Evolutionary conservation across 2,329 filamentous ascomycete genomes (phyloP).

Genomic region (Cadophora sp.): DNA sequence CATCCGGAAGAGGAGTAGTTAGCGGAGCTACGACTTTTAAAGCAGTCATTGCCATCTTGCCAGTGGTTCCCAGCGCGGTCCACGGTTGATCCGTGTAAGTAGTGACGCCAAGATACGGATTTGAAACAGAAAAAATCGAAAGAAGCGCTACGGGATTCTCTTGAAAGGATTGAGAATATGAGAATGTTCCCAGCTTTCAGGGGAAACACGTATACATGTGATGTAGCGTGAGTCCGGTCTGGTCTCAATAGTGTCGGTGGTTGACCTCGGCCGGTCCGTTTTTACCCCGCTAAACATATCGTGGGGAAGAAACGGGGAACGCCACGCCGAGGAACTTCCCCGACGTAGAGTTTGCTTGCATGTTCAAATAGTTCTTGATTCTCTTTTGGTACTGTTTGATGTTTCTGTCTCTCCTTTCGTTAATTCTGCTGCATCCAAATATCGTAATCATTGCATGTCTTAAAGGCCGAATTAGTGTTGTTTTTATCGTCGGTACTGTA

Average conservation of each 20-base stretch:
- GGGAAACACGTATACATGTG: neutral
- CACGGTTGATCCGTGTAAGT: neutral
- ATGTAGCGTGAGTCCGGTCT: neutral
- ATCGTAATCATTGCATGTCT: neutral
- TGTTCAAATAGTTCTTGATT: neutral
- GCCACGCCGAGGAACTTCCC: constrained; percentile 3
- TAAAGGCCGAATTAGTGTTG: neutral
- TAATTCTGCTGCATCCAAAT: no score
- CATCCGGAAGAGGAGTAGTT: constrained; percentile 32
- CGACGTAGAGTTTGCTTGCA: neutral
- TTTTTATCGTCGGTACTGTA: no score
- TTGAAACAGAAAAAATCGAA: neutral
- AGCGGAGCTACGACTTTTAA: constrained; percentile 17
- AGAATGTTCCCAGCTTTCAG: neutral
- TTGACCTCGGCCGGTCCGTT: constrained; percentile 2
- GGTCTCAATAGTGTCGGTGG: neutral
- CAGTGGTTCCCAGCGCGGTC: neutral
- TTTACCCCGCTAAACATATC: constrained; percentile 9
- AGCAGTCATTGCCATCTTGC: constrained; percentile 12
- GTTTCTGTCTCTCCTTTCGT: no score
- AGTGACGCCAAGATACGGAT: neutral
- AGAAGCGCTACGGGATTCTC: neutral
- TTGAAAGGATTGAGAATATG: neutral
- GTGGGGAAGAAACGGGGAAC: constrained; percentile 8
- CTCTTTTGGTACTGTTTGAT: neutral